Percentiles rank a stretch among this genome's conserved stretches.
Evolutionary conservation across 2,329 filamentous ascomycete genomes (phyloP).

Genomic region (Ophiostoma montium): DNA sequence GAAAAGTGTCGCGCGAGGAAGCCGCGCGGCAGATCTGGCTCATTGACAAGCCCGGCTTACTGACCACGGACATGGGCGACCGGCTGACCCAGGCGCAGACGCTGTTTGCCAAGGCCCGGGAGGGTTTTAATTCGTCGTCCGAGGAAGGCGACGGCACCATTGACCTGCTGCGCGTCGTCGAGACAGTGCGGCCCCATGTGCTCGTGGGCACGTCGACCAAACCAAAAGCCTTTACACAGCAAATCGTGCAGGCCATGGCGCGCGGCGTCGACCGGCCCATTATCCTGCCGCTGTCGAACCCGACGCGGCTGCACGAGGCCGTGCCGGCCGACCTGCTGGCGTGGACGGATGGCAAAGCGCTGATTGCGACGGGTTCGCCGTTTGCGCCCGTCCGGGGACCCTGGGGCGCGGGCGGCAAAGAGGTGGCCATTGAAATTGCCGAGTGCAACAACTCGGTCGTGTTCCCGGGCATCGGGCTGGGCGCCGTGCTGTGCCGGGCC

Average conservation of each 20-base stretch:
- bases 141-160: not conserved
- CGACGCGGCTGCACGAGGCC: constrained; percentile 72
- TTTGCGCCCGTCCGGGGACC: constrained; percentile 57
- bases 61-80: constrained; percentile 40
- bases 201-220: constrained; percentile 74
- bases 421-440: constrained; percentile 38
- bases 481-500: constrained; percentile 56
- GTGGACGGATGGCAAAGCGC: constrained; percentile 65
- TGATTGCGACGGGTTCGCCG: constrained; percentile 73
- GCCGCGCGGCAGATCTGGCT: constrained; percentile 70
- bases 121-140: constrained; percentile 37
- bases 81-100: constrained; percentile 47
- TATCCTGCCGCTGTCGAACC: constrained; percentile 72
- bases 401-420: constrained; percentile 32
- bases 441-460: constrained; percentile 84
- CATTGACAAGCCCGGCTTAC: constrained; percentile 67
- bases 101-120: constrained; percentile 48
- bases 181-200: constrained; percentile 61
- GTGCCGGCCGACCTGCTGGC: constrained; percentile 58
- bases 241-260: constrained; percentile 63
- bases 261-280: constrained; percentile 58
- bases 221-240: constrained; percentile 60
- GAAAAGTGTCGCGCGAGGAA: constrained; percentile 54
- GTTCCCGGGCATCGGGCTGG: constrained; percentile 77
- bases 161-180: constrained; percentile 49